These are phyloP conservation scores for Fusarium falciforme DNA, from an alignment of 2,329 filamentous ascomycete genomes.

Conservation along the genomic window DNA sequence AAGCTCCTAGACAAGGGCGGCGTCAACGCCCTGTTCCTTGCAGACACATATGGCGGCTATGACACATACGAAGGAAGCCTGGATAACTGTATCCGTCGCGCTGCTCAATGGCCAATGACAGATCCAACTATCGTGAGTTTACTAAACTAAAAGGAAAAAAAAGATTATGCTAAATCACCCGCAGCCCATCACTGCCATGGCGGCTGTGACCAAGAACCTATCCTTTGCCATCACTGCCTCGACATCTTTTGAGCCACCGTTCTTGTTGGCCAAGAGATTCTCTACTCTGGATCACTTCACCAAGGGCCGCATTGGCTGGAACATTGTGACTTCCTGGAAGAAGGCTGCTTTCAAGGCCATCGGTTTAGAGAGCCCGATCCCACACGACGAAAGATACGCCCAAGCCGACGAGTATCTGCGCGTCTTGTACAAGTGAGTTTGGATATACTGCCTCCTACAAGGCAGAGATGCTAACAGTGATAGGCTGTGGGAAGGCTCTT, in stretches of 20 bases:
- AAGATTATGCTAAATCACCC: too few species aligned
- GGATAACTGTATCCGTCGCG: slow-evolving; percentile 70
- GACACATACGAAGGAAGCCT: slow-evolving; percentile 71
- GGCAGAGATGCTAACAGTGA: neutral
- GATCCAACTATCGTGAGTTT: slow-evolving; percentile 70
- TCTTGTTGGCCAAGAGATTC: slow-evolving; percentile 70
- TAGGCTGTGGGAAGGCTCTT: slow-evolving; percentile 66
- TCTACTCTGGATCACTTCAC: slow-evolving; percentile 73
- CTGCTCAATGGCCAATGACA: slow-evolving; percentile 73
- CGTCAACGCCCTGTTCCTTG: slow-evolving; percentile 74
- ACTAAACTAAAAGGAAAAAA: too few species aligned
- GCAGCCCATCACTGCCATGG: slow-evolving; percentile 71
- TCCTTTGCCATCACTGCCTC: slow-evolving; percentile 72
- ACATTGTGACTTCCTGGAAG: slow-evolving; percentile 67
- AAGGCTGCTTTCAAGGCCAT: slow-evolving; percentile 73
- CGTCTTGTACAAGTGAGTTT: slow-evolving; percentile 69
- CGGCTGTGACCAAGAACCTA: slow-evolving; percentile 72
- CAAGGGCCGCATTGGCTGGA: slow-evolving; percentile 71
- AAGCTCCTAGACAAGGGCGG: slow-evolving; percentile 70
- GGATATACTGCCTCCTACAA: neutral
- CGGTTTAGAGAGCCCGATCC: slow-evolving; percentile 65
- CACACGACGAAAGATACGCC: slow-evolving; percentile 70
- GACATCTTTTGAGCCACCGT: slow-evolving; percentile 72
- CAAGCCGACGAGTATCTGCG: slow-evolving; percentile 72
- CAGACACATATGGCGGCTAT: slow-evolving; percentile 73